Conservation (phyloP, 345 rosid genomes). For the Reutealis trisperma region DNA sequence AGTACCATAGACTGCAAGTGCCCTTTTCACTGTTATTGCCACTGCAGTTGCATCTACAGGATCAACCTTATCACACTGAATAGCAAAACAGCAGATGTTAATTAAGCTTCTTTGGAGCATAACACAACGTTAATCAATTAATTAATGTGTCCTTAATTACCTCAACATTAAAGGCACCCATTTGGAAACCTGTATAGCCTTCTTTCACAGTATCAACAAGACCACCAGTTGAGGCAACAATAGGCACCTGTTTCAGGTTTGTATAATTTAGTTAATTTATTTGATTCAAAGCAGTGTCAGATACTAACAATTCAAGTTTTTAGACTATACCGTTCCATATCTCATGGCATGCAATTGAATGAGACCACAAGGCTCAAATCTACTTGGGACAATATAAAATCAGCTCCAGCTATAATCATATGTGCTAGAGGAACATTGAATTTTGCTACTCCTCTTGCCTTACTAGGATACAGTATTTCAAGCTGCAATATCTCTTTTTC, state of each 20-base stretch:
- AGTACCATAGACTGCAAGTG: slow-evolving; percentile 56
- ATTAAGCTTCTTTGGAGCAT: no score
- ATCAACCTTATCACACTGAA: slow-evolving; percentile 79
- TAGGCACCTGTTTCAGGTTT: slow-evolving; percentile 53
- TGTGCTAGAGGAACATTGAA: slow-evolving; percentile 82
- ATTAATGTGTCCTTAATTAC: slow-evolving; percentile 34
- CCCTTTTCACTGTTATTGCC: slow-evolving; percentile 53
- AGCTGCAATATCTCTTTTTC: slow-evolving; percentile 65
- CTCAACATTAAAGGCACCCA: slow-evolving; percentile 70
- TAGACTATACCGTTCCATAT: slow-evolving; percentile 70
- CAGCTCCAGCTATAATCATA: slow-evolving; percentile 87
- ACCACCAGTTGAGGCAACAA: slow-evolving; percentile 94
- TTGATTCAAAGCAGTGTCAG: background rate
- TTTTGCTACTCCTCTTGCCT: slow-evolving; percentile 70
- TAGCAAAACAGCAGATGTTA: background rate
- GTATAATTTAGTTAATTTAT: background rate
- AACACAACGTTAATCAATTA: no score
- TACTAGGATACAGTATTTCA: slow-evolving; percentile 61
- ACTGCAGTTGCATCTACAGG: slow-evolving; percentile 67
- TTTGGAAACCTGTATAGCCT: slow-evolving; percentile 88
- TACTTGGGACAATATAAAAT: slow-evolving; percentile 78
- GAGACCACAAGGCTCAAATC: slow-evolving; percentile 97
- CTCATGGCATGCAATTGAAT: slow-evolving; percentile 94
- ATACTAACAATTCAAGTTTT: background rate
- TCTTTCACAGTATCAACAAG: slow-evolving; percentile 87